These are phyloP conservation scores for Exophiala lecanii-corni DNA, from an alignment of 2,329 filamentous ascomycete species.

Conservation along the genomic window DNA sequence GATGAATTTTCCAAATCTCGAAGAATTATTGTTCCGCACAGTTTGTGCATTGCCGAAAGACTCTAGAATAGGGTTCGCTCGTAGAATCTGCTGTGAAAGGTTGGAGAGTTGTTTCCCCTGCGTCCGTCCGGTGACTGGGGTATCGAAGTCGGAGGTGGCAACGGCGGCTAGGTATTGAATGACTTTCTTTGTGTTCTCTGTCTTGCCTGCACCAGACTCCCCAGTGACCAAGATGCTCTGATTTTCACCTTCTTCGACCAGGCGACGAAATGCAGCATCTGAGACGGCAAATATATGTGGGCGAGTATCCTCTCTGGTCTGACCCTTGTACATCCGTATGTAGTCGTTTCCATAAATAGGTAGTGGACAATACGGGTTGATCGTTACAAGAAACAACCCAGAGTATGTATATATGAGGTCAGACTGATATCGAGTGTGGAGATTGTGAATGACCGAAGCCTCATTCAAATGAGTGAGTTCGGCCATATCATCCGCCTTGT, in stretches of 20 bases:
- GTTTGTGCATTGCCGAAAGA: conserved; percentile 98
- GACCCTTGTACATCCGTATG: conserved; percentile 95
- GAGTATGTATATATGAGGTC: conserved; percentile 98
- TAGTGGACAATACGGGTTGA: conserved; percentile 92
- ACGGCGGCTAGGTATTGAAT: conserved; percentile 97
- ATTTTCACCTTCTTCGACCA: conserved; percentile 91
- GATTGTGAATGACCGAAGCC: conserved; percentile 93
- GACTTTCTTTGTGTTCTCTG: conserved; percentile 98
- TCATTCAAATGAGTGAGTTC: conserved; percentile 97
- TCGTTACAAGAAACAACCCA: conserved; percentile 89
- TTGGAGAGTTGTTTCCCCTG: conserved; percentile 69
- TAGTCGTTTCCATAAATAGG: conserved; percentile 97
- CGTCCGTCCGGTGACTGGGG: conserved; percentile 52
- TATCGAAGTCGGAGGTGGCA: conserved; percentile 66
- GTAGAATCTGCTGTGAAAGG: conserved; percentile 90
- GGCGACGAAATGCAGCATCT: conserved; percentile 89
- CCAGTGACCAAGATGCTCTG: conserved; percentile 98
- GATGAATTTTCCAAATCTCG: conserved; percentile 97
- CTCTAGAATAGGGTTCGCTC: conserved; percentile 95
- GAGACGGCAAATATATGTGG: conserved; percentile 98
- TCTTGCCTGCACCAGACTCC: conserved; percentile 96
- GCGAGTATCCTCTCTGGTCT: conserved; percentile 86
- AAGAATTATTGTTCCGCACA: conserved; percentile 96
- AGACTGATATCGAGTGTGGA: conserved; percentile 89
- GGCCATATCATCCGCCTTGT: conserved; percentile 99